These are phyloP conservation scores for Lactarius hengduanensis DNA, from an alignment of 768 basidiomycete species.

Conservation along the genomic window DNA sequence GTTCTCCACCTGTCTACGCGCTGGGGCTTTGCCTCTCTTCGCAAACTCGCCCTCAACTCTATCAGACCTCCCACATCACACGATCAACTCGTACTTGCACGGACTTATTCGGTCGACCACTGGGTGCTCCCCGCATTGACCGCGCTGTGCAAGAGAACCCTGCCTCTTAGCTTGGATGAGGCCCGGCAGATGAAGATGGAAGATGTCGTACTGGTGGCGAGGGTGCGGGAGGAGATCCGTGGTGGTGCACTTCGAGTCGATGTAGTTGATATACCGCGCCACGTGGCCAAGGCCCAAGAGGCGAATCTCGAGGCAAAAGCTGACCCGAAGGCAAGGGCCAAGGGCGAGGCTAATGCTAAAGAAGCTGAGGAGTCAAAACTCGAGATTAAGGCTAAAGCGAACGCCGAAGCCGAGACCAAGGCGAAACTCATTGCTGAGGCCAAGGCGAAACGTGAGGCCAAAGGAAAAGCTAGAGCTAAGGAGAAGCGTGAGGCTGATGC, in stretches of 20 bases:
- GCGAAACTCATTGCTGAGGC: too few relatives aligned
- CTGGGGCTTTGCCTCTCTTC: conserved; percentile 23
- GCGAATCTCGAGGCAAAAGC: too few relatives aligned
- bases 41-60: conserved; percentile 18
- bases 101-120: conserved; percentile 5
- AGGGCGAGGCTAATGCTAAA: too few relatives aligned
- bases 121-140: conserved; percentile 6
- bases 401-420: too few relatives aligned
- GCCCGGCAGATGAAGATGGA: conserved; percentile 2
- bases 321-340: too few relatives aligned
- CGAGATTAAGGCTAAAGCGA: too few relatives aligned
- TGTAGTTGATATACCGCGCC: neutral
- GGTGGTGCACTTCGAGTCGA: neutral
- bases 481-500: neutral
- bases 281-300: neutral
- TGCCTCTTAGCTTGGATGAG: conserved; percentile 5
- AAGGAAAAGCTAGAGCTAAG: neutral
- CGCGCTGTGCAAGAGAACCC: conserved; percentile 9
- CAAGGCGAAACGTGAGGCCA: neutral
- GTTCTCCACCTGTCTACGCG: conserved; percentile 16
- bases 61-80: conserved; percentile 10
- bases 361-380: too few relatives aligned
- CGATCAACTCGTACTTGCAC: conserved; percentile 14
- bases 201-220: neutral
- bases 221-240: conserved; percentile 13